Evolutionary conservation across 139 green algal genomes (phyloP).

Genomic region (Ostreobium quekettii): DNA sequence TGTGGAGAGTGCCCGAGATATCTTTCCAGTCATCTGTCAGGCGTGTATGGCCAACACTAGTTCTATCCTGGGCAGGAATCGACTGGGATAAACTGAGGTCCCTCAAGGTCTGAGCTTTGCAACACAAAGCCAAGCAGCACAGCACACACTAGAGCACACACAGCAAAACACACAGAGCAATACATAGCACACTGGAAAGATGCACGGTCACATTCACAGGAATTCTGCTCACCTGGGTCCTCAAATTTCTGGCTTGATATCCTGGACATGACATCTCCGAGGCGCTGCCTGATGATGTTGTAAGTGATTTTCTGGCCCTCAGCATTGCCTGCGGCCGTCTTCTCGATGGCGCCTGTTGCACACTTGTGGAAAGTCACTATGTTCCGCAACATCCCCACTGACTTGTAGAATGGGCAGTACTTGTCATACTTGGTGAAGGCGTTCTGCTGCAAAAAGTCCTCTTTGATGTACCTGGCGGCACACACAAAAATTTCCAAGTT

Average conservation of each 20-base stretch:
- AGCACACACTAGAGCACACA: too few species aligned
- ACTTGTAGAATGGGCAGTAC: constrained; percentile 98
- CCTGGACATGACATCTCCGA: constrained; percentile 91
- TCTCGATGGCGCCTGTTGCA: constrained; percentile 81
- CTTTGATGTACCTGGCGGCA: constrained; percentile 77
- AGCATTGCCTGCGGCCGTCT: constrained; percentile 57
- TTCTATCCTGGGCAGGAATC: too few species aligned
- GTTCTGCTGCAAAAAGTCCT: constrained; percentile 99
- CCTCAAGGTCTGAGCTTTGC: too few species aligned
- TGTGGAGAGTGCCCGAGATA: too few species aligned
- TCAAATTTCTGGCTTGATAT: constrained; percentile 95
- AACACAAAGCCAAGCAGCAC: too few species aligned
- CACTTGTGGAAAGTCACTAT: constrained; percentile 79
- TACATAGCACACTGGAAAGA: background rate
- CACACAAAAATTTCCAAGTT: background rate
- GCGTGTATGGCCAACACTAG: too few species aligned
- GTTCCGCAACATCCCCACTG: constrained; percentile 92
- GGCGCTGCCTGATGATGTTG: constrained; percentile 90
- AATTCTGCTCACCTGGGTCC: constrained; percentile 61
- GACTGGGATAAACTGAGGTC: too few species aligned
- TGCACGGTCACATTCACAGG: background rate
- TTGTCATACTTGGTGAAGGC: constrained; percentile 85
- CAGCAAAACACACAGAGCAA: background rate
- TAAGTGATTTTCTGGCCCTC: constrained; percentile 84
- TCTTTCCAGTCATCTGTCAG: too few species aligned